phyloP scores from a whole-genome alignment of 176 grass and related monocot genomes.

The Phoenix roebelenii region DNA sequence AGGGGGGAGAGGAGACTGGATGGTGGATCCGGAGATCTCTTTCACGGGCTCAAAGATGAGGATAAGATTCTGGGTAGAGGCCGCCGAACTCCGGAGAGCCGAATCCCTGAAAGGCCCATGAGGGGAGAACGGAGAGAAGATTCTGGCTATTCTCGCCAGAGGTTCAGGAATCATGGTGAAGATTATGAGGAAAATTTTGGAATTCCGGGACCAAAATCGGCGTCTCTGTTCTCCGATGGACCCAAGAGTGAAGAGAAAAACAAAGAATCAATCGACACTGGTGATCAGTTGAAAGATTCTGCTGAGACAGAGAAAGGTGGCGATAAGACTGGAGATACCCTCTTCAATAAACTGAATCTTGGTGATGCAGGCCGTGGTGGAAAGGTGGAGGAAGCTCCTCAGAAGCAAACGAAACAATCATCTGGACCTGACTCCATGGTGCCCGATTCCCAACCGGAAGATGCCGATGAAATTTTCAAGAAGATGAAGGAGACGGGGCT shows the following conservation, averaged over 20 bases:
- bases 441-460: constrained; percentile 21
- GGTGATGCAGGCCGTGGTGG: not conserved
- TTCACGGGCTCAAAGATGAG: not conserved
- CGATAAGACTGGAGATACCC: constrained; percentile 29
- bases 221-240: too few relatives aligned
- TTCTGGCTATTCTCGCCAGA: too few relatives aligned
- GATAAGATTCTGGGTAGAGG: too few relatives aligned
- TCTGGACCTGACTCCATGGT: not conserved
- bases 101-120: too few relatives aligned
- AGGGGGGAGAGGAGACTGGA: constrained; percentile 3
- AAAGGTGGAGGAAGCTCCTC: constrained; percentile 9
- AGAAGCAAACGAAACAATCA: not conserved
- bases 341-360: constrained; percentile 61
- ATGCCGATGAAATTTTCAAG: constrained; percentile 58
- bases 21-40: not conserved
- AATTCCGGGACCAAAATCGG: too few relatives aligned
- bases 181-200: too few relatives aligned
- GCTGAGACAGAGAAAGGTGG: not conserved
- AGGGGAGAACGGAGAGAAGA: too few relatives aligned
- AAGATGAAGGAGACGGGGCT: constrained; percentile 93
- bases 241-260: constrained; percentile 1
- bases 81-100: too few relatives aligned
- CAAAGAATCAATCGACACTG: not conserved
- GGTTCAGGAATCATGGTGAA: too few relatives aligned
- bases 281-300: not conserved